phyloP scores from a whole-genome alignment of 2,329 filamentous ascomycete genomes.

The Coniochaeta pulveracea region DNA sequence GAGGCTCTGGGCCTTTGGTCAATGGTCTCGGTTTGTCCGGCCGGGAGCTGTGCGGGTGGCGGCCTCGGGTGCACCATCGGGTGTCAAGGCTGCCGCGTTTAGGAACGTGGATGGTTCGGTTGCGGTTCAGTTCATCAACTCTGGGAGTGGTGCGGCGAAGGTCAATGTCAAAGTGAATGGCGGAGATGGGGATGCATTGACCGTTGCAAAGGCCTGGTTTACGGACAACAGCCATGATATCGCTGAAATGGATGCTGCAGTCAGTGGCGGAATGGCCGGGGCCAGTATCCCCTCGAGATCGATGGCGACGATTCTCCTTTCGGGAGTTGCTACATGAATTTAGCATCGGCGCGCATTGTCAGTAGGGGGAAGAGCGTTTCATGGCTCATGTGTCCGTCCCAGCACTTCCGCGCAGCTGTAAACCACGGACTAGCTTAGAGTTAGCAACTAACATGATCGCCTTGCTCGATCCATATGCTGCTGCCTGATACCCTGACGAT shows the following conservation, averaged over 20 bases:
- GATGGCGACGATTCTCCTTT: slow-evolving; percentile 9
- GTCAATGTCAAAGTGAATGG: slow-evolving; percentile 8
- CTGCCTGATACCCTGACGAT: no score
- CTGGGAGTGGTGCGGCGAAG: slow-evolving; percentile 6
- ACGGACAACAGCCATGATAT: slow-evolving; percentile 10
- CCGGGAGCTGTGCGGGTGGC: slow-evolving; percentile 17
- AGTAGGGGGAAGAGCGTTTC: no score
- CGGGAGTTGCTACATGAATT: no score
- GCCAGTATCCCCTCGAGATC: slow-evolving; percentile 6
- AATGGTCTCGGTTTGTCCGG: slow-evolving; percentile 19
- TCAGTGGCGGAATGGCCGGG: slow-evolving; percentile 3
- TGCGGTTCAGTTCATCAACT: slow-evolving; percentile 19
- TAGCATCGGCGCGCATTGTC: no score
- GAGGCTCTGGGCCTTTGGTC: slow-evolving; percentile 17
- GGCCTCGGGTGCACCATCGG: slow-evolving; percentile 10
- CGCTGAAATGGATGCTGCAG: background rate
- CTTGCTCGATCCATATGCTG: no score
- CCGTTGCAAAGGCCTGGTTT: slow-evolving; percentile 9
- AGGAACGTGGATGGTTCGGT: slow-evolving; percentile 21
- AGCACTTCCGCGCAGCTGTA: no score
- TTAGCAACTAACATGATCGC: no score
- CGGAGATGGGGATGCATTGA: background rate
- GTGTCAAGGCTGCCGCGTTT: slow-evolving; percentile 14
- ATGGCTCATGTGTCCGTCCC: no score
- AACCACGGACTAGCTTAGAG: no score